A percentile compares a stretch with the other conserved stretches of the same genome.
Conservation (phyloP, 2,329 filamentous ascomycete genomes). For the Claviceps purpurea region DNA sequence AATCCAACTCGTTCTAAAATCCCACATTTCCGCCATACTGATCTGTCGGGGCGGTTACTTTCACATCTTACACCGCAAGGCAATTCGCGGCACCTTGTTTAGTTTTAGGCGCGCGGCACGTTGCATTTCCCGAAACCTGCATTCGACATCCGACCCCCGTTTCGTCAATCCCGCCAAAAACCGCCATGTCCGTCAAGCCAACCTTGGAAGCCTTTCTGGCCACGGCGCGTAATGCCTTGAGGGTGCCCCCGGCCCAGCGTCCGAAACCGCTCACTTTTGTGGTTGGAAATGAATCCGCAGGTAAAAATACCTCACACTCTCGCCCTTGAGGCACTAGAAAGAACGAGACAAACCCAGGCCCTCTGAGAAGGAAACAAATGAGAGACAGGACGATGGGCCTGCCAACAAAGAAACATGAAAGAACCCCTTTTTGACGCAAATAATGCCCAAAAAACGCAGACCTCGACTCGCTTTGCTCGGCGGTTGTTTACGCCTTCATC, state of each 20-base stretch:
- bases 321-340: neutral
- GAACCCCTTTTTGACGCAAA: neutral
- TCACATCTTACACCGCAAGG: too few species aligned
- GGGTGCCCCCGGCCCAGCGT: constrained; percentile 29
- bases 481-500: constrained; percentile 62
- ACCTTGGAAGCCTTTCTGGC: constrained; percentile 39
- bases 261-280: constrained; percentile 43
- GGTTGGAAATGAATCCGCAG: constrained; percentile 55
- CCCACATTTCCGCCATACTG: too few species aligned
- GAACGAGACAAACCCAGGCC: neutral
- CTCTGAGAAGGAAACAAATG: neutral
- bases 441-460: constrained; percentile 31
- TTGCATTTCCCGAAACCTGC: too few species aligned
- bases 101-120: too few species aligned
- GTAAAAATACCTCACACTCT: constrained; percentile 18
- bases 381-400: neutral
- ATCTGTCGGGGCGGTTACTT: too few species aligned
- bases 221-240: constrained; percentile 33
- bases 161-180: neutral
- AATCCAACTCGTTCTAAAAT: too few species aligned
- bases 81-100: too few species aligned
- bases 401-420: neutral
- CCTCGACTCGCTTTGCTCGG: constrained; percentile 66
- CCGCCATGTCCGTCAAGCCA: constrained; percentile 17
- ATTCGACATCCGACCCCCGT: neutral